phyloP scores from a whole-genome alignment of 2,329 filamentous ascomycete genomes.

The Orbilia ellipsospora region DNA sequence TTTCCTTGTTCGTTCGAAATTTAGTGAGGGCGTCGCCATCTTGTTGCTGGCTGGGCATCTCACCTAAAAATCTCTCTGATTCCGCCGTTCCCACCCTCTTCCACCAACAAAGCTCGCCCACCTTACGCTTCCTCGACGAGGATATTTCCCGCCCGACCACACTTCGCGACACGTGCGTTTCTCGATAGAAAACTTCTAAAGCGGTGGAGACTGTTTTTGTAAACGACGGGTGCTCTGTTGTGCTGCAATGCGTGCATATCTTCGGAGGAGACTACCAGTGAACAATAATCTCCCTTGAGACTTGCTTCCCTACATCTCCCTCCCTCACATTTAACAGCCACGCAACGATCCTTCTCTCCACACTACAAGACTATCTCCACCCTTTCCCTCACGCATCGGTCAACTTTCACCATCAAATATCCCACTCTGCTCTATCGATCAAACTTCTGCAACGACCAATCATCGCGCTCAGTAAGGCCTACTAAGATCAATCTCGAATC shows the following conservation, averaged over 20 bases:
- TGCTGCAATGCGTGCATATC: slow-evolving; percentile 53
- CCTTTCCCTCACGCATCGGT: neutral
- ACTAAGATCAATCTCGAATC: neutral
- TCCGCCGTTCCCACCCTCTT: slow-evolving; percentile 10
- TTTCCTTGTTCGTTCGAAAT: slow-evolving; percentile 12
- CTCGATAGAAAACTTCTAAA: slow-evolving; percentile 23
- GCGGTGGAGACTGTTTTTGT: slow-evolving; percentile 42
- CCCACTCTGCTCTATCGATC: neutral
- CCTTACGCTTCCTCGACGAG: slow-evolving; percentile 13
- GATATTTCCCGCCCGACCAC: slow-evolving; percentile 3
- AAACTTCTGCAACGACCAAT: neutral
- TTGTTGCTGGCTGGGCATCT: slow-evolving; percentile 37
- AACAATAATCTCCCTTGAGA: slow-evolving; percentile 43
- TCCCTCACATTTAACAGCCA: neutral
- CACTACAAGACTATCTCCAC: neutral
- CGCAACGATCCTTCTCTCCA: slow-evolving; percentile 15
- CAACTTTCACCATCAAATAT: neutral
- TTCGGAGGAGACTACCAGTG: slow-evolving; percentile 37
- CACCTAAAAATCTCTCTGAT: slow-evolving; percentile 42
- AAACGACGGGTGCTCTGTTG: slow-evolving; percentile 24
- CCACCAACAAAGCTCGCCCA: slow-evolving; percentile 22
- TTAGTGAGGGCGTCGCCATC: slow-evolving; percentile 48
- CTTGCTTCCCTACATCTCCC: neutral
- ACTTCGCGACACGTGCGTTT: slow-evolving; percentile 24
- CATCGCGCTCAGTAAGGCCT: neutral